Conservation (phyloP, 169 alveolate genomes). For the Eimeria zaria region DNA sequence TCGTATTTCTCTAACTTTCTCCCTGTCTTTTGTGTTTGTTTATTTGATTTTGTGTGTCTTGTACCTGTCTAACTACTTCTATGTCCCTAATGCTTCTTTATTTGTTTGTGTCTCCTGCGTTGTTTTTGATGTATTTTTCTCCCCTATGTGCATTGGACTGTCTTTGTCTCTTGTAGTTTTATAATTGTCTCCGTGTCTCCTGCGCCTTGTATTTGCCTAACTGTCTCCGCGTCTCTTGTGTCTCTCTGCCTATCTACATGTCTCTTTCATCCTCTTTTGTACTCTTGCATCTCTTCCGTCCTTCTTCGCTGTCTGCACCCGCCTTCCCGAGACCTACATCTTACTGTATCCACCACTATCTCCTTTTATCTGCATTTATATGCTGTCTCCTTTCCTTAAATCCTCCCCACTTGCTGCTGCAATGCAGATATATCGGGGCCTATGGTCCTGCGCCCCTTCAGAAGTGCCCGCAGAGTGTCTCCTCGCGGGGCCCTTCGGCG, state of each 20-base stretch:
- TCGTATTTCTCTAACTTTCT: not conserved
- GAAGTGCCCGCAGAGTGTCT: constrained; percentile 14
- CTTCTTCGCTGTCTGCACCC: no score
- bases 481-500: constrained; percentile 47
- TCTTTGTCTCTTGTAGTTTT: not conserved
- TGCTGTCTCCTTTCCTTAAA: no score
- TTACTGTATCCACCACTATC: no score
- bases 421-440: constrained; percentile 50
- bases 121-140: not conserved
- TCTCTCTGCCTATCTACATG: not conserved
- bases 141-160: not conserved
- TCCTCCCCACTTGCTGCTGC: not conserved
- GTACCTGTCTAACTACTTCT: not conserved
- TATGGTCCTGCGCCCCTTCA: constrained; percentile 23
- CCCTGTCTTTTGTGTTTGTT: not conserved
- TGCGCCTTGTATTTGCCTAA: not conserved
- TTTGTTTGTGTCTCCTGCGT: not conserved
- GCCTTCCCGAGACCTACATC: no score
- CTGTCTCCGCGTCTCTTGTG: not conserved
- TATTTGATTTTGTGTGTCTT: not conserved
- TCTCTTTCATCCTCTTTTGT: not conserved
- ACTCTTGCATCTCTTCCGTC: not conserved
- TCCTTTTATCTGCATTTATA: not conserved
- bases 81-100: not conserved
- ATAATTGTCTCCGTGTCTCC: not conserved